These are phyloP conservation scores for Lepidium didymum DNA, from an alignment of 345 rosid species.

Conservation along the genomic window DNA sequence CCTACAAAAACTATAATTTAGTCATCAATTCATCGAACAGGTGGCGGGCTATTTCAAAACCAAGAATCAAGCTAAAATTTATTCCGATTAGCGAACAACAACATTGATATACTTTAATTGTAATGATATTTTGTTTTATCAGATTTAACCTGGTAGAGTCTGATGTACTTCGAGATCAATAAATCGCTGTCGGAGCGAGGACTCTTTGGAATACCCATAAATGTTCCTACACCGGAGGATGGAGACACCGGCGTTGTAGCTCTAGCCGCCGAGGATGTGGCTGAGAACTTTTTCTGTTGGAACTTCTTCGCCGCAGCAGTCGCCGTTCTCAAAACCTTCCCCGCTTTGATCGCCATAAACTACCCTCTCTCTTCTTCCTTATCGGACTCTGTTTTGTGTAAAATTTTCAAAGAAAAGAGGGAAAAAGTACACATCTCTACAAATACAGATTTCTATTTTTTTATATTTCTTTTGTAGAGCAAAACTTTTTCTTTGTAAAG, in stretches of 20 bases:
- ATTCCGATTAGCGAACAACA: background rate
- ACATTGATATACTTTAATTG: background rate
- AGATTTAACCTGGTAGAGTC: conserved; percentile 15
- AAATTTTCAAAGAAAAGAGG: background rate
- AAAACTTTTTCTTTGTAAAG: too few relatives aligned
- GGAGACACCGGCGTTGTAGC: background rate
- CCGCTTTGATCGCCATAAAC: conserved; percentile 25
- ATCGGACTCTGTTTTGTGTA: background rate
- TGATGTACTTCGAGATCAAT: conserved; percentile 23
- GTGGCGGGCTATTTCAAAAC: conserved; percentile 5
- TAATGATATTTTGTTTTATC: background rate
- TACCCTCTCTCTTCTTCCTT: background rate
- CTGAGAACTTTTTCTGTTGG: background rate
- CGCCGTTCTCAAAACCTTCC: conserved; percentile 24
- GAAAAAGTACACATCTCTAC: too few relatives aligned
- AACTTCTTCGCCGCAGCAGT: conserved; percentile 20
- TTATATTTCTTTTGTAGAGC: too few relatives aligned
- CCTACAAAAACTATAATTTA: background rate
- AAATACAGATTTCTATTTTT: too few relatives aligned
- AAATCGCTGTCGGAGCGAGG: conserved; percentile 13
- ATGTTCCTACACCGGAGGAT: conserved; percentile 25
- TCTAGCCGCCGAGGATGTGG: background rate
- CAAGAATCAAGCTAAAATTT: too few relatives aligned
- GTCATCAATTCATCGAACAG: conserved; percentile 13
- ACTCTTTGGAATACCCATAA: conserved; percentile 13